phyloP scores from a whole-genome alignment of 352 stramenopile species.

The Pythium graminicola region DNA sequence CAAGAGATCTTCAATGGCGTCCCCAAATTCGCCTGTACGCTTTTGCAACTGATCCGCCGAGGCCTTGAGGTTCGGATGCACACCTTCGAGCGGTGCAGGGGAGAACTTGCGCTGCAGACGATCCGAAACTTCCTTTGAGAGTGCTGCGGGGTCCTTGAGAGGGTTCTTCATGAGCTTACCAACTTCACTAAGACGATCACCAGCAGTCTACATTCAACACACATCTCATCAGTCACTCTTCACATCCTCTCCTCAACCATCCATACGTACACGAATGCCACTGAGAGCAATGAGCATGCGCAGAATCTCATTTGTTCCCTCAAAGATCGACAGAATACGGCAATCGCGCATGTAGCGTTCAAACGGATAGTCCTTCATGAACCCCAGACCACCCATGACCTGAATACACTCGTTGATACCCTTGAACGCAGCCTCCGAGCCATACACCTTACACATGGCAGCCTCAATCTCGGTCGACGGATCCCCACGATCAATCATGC shows the following conservation, averaged over 20 bases:
- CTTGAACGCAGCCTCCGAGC: slow-evolving; percentile 73
- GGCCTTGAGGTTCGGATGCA: slow-evolving; percentile 58
- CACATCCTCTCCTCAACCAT: not conserved
- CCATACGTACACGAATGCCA: slow-evolving; percentile 56
- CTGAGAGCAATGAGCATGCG: slow-evolving; percentile 89
- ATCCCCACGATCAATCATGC: slow-evolving; percentile 83
- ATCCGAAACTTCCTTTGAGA: slow-evolving; percentile 70
- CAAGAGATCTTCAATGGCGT: slow-evolving; percentile 67
- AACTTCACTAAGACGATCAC: slow-evolving; percentile 67
- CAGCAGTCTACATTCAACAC: slow-evolving; percentile 41
- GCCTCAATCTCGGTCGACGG: slow-evolving; percentile 84
- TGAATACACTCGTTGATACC: slow-evolving; percentile 87
- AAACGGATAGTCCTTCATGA: slow-evolving; percentile 91
- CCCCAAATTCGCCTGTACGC: slow-evolving; percentile 68
- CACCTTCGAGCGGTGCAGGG: slow-evolving; percentile 52
- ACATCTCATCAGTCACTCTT: not conserved
- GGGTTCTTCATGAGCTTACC: slow-evolving; percentile 80
- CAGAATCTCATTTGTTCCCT: slow-evolving; percentile 90
- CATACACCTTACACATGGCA: slow-evolving; percentile 87
- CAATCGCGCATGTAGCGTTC: slow-evolving; percentile 89
- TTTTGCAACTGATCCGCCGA: slow-evolving; percentile 55
- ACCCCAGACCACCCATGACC: slow-evolving; percentile 84
- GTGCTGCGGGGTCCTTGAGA: slow-evolving; percentile 59
- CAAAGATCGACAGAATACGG: slow-evolving; percentile 89
- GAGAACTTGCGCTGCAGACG: slow-evolving; percentile 80